Conservation (phyloP, 1,284 basidiomycete genomes). For the Ganoderma meredithae region DNA sequence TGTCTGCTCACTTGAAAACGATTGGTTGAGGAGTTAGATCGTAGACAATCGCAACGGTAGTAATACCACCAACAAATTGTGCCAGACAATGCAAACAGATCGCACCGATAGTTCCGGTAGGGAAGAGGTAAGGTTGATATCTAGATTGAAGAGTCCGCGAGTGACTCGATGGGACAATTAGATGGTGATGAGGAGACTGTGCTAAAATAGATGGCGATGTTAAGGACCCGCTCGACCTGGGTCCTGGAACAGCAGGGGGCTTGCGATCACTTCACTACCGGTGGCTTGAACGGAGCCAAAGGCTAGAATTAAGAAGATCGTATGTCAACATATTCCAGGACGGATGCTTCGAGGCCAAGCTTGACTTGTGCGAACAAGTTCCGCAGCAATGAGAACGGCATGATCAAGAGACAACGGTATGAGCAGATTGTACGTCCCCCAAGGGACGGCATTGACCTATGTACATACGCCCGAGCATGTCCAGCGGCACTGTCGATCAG, state of each 20-base stretch:
- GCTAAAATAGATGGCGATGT: conserved; percentile 70
- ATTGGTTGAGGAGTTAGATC: conserved; percentile 67
- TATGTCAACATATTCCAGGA: conserved; percentile 63
- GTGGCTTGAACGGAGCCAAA: conserved; percentile 66
- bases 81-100: conserved; percentile 70
- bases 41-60: conserved; percentile 65
- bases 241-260: conserved; percentile 44
- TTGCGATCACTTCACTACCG: conserved; percentile 34
- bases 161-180: conserved; percentile 82
- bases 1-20: conserved; percentile 56
- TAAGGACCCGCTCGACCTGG: conserved; percentile 55
- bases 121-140: conserved; percentile 69
- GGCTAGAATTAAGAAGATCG: conserved; percentile 67
- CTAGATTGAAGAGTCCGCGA: conserved; percentile 76
- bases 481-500: not conserved
- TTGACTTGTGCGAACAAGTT: conserved; percentile 25
- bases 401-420: not conserved
- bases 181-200: conserved; percentile 71
- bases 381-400: not conserved
- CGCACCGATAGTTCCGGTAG: conserved; percentile 67
- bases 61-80: conserved; percentile 69
- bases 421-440: not conserved
- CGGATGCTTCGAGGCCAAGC: conserved; percentile 54
- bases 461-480: not conserved
- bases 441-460: not conserved